phyloP scores from a whole-genome alignment of 768 basidiomycete genomes.

The Lentinus tigrinus region DNA sequence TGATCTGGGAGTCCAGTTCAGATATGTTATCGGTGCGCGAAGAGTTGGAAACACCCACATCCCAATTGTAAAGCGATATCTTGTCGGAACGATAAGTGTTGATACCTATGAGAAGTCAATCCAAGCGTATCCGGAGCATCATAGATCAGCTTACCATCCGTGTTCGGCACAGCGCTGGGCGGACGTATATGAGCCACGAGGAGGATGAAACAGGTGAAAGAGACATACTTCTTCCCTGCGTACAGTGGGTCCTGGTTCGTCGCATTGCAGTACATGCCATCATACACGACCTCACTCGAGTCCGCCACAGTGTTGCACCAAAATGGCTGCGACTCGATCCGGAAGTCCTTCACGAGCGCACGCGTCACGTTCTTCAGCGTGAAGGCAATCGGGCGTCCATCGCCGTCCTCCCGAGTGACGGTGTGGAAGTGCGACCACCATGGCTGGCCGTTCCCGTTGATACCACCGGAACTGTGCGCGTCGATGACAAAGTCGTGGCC shows the following conservation, averaged over 20 bases:
- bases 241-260: slow-evolving; percentile 53
- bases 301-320: slow-evolving; percentile 60
- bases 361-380: slow-evolving; percentile 47
- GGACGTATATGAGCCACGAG: slow-evolving; percentile 8
- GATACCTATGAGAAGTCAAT: slow-evolving; percentile 37
- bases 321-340: slow-evolving; percentile 55
- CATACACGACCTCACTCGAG: slow-evolving; percentile 46
- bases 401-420: slow-evolving; percentile 47
- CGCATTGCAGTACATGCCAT: slow-evolving; percentile 60
- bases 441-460: slow-evolving; percentile 60
- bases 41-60: slow-evolving; percentile 29
- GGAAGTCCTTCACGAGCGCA: slow-evolving; percentile 46
- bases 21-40: background rate
- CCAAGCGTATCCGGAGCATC: too few relatives aligned
- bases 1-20: slow-evolving; percentile 31
- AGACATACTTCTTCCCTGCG: slow-evolving; percentile 45
- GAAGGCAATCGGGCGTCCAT: slow-evolving; percentile 56
- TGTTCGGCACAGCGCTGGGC: slow-evolving; percentile 54
- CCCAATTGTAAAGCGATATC: slow-evolving; percentile 52
- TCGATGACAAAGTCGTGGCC: slow-evolving; percentile 55
- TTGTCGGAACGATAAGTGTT: slow-evolving; percentile 53
- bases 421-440: slow-evolving; percentile 56
- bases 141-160: slow-evolving; percentile 44
- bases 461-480: slow-evolving; percentile 53
- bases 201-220: background rate